Evolutionary conservation across 2,329 filamentous ascomycete genomes (phyloP).

Genomic region (Clonostachys chloroleuca): DNA sequence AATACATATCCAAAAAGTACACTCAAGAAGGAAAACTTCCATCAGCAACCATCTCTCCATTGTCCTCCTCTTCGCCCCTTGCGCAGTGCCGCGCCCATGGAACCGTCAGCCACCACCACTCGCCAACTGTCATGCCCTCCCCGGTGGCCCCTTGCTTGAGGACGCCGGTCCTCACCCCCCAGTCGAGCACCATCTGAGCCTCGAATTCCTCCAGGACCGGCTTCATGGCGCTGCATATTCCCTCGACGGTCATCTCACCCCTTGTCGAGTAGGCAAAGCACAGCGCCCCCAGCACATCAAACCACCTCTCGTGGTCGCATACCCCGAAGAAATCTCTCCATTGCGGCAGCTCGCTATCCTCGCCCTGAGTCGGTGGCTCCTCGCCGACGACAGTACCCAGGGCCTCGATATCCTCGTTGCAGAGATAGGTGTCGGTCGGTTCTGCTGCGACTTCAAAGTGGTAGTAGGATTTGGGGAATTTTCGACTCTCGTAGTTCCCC

Average conservation of each 20-base stretch:
- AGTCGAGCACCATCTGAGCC: slow-evolving; percentile 51
- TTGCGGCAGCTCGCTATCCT: slow-evolving; percentile 53
- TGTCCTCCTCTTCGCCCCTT: background rate
- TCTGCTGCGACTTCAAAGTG: slow-evolving; percentile 58
- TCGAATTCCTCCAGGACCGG: slow-evolving; percentile 61
- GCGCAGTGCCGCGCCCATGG: slow-evolving; percentile 11
- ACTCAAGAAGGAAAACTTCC: slow-evolving; percentile 5
- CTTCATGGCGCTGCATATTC: slow-evolving; percentile 50
- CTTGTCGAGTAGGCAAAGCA: slow-evolving; percentile 59
- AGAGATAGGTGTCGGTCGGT: slow-evolving; percentile 61
- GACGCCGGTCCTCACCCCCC: slow-evolving; percentile 51
- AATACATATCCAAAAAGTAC: background rate
- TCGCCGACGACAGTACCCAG: slow-evolving; percentile 23
- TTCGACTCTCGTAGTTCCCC: slow-evolving; percentile 66
- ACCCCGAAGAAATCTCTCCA: slow-evolving; percentile 69
- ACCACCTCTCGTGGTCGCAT: slow-evolving; percentile 57
- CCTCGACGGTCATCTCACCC: slow-evolving; percentile 48
- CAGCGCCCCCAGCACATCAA: slow-evolving; percentile 57
- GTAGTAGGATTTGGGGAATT: slow-evolving; percentile 61
- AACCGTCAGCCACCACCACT: slow-evolving; percentile 66
- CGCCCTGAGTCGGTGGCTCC: slow-evolving; percentile 35
- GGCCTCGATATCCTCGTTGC: slow-evolving; percentile 42
- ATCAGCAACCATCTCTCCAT: background rate
- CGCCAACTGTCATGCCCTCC: slow-evolving; percentile 40
- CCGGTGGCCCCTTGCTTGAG: slow-evolving; percentile 33